phyloP scores from a whole-genome alignment of 176 grass and related monocot species.

The Poa pratensis region DNA sequence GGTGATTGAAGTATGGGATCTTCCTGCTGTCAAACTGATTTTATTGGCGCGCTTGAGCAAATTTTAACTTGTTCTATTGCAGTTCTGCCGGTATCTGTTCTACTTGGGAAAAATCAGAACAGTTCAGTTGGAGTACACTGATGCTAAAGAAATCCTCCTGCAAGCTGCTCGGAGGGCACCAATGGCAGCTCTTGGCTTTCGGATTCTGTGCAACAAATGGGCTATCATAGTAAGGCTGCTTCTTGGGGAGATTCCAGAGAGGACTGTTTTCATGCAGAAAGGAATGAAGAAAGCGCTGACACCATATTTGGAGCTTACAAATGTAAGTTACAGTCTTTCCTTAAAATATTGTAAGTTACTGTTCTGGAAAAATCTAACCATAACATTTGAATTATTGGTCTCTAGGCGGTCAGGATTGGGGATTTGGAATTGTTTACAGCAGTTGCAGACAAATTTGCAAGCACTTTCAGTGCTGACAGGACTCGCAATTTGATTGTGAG shows the following conservation, averaged over 20 bases:
- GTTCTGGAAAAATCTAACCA: constrained; percentile 1
- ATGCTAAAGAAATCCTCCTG: constrained; percentile 89
- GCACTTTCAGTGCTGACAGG: constrained; percentile 72
- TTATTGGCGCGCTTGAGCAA: not conserved
- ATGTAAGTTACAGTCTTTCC: constrained; percentile 45
- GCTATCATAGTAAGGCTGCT: constrained; percentile 71
- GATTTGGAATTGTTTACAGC: constrained; percentile 78
- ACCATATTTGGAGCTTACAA: constrained; percentile 91
- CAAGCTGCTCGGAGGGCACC: constrained; percentile 89
- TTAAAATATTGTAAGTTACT: not conserved
- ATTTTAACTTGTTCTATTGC: constrained; percentile 17
- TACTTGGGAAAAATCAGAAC: constrained; percentile 92
- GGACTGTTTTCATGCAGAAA: constrained; percentile 92
- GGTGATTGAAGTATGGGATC: no score
- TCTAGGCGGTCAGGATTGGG: constrained; percentile 83
- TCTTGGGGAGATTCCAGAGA: constrained; percentile 83
- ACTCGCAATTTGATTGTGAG: constrained; percentile 82
- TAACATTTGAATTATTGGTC: constrained; percentile 27
- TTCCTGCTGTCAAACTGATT: not conserved
- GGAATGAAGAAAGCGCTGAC: constrained; percentile 78
- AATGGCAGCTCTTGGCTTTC: constrained; percentile 65
- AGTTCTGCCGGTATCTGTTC: constrained; percentile 90
- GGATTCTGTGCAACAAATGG: constrained; percentile 86
- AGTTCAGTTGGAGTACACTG: constrained; percentile 89
- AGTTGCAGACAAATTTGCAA: constrained; percentile 69